Percentiles rank a stretch among this genome's conserved stretches.
These are phyloP conservation scores for Cryphonectria radicalis DNA, from an alignment of 2,329 filamentous ascomycete genomes.

Conservation along the genomic window DNA sequence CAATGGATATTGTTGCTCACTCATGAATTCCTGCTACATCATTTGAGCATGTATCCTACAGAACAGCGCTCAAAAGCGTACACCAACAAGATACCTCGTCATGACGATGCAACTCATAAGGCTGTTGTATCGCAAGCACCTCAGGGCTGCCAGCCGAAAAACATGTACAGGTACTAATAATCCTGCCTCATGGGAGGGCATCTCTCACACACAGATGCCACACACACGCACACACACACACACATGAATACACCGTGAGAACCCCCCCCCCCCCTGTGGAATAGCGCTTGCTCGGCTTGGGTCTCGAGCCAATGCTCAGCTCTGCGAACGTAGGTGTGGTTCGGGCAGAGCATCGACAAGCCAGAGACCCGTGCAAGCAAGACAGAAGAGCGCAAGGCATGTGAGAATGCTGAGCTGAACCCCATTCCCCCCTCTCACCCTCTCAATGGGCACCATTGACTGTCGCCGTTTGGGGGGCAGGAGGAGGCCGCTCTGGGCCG, in stretches of 20 bases:
- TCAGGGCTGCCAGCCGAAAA: not conserved
- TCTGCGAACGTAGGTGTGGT: not conserved
- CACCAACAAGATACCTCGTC: not conserved
- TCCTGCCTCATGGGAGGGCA: not conserved
- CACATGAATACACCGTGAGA: not conserved
- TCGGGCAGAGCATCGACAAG: not conserved
- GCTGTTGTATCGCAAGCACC: not conserved
- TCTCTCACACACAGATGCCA: not conserved
- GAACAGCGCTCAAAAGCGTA: not conserved
- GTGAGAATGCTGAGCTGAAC: not conserved
- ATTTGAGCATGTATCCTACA: slow-evolving; percentile 10
- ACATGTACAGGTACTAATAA: not conserved
- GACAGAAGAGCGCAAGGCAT: not conserved
- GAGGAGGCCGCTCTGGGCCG: slow-evolving; percentile 54
- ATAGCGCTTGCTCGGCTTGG: not conserved
- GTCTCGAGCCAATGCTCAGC: not conserved
- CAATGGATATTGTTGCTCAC: not conserved
- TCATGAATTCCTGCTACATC: not conserved
- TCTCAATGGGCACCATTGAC: slow-evolving; percentile 49
- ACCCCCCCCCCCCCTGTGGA: not conserved
- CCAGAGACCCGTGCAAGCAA: not conserved
- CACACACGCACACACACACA: not conserved
- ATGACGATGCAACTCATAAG: not conserved
- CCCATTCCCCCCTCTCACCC: slow-evolving; percentile 27
- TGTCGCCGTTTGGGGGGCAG: slow-evolving; percentile 43